Conservation (phyloP, 176 grass and related monocot genomes). For the Secale cereale region DNA sequence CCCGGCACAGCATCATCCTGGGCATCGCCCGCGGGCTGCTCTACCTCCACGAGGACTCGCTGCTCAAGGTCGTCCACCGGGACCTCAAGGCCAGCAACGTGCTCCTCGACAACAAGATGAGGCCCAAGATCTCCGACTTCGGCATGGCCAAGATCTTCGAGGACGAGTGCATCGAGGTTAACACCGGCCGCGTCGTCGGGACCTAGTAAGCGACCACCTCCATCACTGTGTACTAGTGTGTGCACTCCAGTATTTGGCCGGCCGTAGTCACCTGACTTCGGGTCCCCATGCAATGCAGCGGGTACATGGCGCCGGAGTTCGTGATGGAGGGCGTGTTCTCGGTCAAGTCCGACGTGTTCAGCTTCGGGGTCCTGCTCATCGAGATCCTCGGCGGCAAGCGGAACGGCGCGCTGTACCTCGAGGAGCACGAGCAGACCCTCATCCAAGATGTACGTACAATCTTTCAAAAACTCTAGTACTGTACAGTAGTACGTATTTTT, state of each 20-base stretch:
- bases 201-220: conserved; percentile 45
- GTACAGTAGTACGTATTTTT: too few relatives aligned
- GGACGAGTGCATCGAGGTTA: conserved; percentile 55
- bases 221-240: background rate
- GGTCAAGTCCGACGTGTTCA: conserved; percentile 85
- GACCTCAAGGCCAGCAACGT: conserved; percentile 96
- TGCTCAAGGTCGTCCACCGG: conserved; percentile 71
- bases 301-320: conserved; percentile 90
- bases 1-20: conserved; percentile 56
- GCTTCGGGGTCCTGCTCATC: conserved; percentile 71
- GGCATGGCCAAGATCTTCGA: conserved; percentile 95
- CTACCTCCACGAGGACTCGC: conserved; percentile 91
- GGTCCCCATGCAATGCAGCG: conserved; percentile 30
- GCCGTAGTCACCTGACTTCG: background rate
- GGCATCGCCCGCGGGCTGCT: conserved; percentile 72
- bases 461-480: background rate
- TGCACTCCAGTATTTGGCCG: background rate
- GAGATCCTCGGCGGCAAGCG: conserved; percentile 82
- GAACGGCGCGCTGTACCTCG: conserved; percentile 57
- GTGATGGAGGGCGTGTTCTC: conserved; percentile 70
- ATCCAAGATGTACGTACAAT: conserved; percentile 31
- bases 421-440: conserved; percentile 61
- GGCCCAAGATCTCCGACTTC: conserved; percentile 92
- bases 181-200: conserved; percentile 68
- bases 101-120: conserved; percentile 77